Percentiles rank a stretch among this genome's conserved stretches.
These are phyloP conservation scores for Elongisporangium prolatum DNA, from an alignment of 352 stramenopile species.

Conservation along the genomic window DNA sequence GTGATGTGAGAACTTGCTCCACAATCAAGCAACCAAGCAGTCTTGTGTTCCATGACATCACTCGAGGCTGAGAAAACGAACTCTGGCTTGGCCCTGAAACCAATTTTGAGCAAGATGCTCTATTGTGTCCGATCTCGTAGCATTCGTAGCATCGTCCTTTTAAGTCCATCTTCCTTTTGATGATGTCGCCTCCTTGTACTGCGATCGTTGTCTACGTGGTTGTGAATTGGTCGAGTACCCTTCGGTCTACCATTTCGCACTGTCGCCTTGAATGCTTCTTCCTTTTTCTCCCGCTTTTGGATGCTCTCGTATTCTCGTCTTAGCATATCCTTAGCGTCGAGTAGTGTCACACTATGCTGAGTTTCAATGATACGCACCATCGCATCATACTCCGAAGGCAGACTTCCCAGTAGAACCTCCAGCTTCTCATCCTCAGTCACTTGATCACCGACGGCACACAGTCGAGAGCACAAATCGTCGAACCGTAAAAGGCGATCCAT, in stretches of 20 bases:
- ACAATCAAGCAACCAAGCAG: conserved; percentile 12
- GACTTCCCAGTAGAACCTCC: conserved; percentile 10
- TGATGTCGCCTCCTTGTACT: background rate
- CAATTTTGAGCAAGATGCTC: background rate
- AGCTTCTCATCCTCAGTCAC: conserved; percentile 12
- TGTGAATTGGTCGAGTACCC: background rate
- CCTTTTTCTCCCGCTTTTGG: conserved; percentile 7
- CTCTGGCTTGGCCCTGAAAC: background rate
- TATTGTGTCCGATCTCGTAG: conserved; percentile 6
- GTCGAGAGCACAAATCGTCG: conserved; percentile 13
- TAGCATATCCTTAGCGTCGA: conserved; percentile 18
- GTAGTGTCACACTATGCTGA: conserved; percentile 4
- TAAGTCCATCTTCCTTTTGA: background rate
- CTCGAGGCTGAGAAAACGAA: conserved; percentile 8
- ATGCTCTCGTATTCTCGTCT: conserved; percentile 5
- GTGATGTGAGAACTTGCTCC: conserved; percentile 21
- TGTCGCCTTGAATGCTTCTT: conserved; percentile 7
- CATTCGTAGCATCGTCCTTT: conserved; percentile 4
- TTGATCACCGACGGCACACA: conserved; percentile 10
- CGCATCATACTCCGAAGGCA: conserved; percentile 10
- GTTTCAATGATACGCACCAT: conserved; percentile 18
- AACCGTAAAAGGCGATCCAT: conserved; percentile 18
- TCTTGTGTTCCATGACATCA: background rate
- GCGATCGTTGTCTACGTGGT: background rate
- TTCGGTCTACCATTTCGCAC: background rate